phyloP scores from a whole-genome alignment of 2,329 filamentous ascomycete species.

The Microcera coccophila region DNA sequence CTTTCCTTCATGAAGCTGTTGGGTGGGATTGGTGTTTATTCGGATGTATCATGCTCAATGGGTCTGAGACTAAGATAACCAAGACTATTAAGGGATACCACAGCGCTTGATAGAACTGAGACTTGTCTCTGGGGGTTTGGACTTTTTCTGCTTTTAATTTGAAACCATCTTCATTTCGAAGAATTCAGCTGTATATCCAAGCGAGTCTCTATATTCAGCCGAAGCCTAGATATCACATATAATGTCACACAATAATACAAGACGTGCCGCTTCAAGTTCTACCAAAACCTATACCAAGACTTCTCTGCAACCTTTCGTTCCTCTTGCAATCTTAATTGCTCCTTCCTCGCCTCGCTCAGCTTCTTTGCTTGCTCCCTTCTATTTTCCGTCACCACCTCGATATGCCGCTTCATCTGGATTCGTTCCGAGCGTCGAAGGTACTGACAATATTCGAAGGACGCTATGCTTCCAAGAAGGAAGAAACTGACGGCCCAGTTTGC shows the following conservation, averaged over 20 bases:
- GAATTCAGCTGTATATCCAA: slow-evolving; percentile 9
- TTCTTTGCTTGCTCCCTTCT: slow-evolving; percentile 45
- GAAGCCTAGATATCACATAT: slow-evolving; percentile 15
- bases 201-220: slow-evolving; percentile 7
- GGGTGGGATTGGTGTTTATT: background rate
- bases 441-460: slow-evolving; percentile 81
- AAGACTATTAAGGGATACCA: too few relatives aligned
- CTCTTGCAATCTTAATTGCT: slow-evolving; percentile 29
- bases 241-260: slow-evolving; percentile 16
- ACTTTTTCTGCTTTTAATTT: too few relatives aligned
- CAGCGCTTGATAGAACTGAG: too few relatives aligned
- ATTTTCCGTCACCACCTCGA: slow-evolving; percentile 60
- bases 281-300: slow-evolving; percentile 59
- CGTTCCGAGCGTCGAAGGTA: slow-evolving; percentile 69
- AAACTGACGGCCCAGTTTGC: slow-evolving; percentile 83
- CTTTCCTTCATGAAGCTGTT: background rate
- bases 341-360: slow-evolving; percentile 41
- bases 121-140: too few relatives aligned
- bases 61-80: too few relatives aligned
- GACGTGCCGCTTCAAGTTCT: slow-evolving; percentile 10
- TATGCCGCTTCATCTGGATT: slow-evolving; percentile 77
- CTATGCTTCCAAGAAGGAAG: slow-evolving; percentile 66
- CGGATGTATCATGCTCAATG: too few relatives aligned
- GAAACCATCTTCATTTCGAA: too few relatives aligned
- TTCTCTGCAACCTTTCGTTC: slow-evolving; percentile 35